phyloP scores from a whole-genome alignment of 2,329 filamentous ascomycete genomes.

The Phialocephala subalpina region DNA sequence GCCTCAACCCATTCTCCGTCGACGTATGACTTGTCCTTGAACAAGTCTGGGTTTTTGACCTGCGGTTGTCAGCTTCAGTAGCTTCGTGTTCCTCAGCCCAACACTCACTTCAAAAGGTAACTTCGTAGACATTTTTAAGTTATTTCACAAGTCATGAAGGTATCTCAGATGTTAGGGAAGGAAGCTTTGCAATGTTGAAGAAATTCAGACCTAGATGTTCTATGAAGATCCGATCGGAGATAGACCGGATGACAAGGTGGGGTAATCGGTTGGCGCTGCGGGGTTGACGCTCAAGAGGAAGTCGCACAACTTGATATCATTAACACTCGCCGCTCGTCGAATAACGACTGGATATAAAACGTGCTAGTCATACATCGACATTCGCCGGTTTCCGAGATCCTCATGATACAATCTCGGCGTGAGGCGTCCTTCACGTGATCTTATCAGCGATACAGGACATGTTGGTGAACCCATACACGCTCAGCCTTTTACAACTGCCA shows the following conservation, averaged over 20 bases:
- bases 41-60: conserved; percentile 61
- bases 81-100: not conserved
- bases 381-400: not conserved
- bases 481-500: too few relatives aligned
- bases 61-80: conserved; percentile 37
- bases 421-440: too few relatives aligned
- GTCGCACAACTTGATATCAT: conserved; percentile 2
- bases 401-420: not conserved
- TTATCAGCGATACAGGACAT: too few relatives aligned
- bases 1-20: conserved; percentile 63
- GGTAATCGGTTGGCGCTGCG: conserved; percentile 9
- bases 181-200: too few relatives aligned
- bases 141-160: not conserved
- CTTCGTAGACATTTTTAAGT: conserved; percentile 17
- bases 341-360: not conserved
- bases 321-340: not conserved
- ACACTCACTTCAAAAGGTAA: conserved; percentile 24
- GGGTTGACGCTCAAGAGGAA: conserved; percentile 4
- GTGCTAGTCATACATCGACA: not conserved
- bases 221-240: not conserved
- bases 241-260: conserved; percentile 10
- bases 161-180: not conserved
- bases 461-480: too few relatives aligned
- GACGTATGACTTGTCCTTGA: conserved; percentile 61
- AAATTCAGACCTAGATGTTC: not conserved